Conservation (phyloP, 169 alveolate genomes). For the Babesia sp. region DNA sequence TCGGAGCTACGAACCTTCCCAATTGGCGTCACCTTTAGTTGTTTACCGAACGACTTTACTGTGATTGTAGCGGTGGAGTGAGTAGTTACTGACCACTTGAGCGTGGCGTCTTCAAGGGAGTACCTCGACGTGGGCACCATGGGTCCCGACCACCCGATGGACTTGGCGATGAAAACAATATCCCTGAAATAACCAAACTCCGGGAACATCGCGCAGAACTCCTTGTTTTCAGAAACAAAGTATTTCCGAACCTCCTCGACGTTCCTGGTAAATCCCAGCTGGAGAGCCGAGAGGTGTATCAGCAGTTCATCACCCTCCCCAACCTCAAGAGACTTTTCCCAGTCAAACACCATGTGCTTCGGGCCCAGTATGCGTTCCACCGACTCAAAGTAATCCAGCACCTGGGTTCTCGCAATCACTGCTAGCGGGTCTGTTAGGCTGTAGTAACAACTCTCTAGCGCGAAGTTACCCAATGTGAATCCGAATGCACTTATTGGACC, state of each 20-base stretch:
- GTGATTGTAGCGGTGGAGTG: constrained; percentile 15
- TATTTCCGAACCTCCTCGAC: constrained; percentile 51
- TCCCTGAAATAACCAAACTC: constrained; percentile 61
- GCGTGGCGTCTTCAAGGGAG: constrained; percentile 62
- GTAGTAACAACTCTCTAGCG: constrained; percentile 65
- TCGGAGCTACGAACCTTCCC: constrained; percentile 26
- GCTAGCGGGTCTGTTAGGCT: constrained; percentile 69
- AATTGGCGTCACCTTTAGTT: constrained; percentile 44
- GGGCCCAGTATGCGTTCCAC: constrained; percentile 47
- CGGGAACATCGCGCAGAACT: constrained; percentile 58
- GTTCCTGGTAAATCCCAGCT: constrained; percentile 45
- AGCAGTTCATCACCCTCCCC: constrained; percentile 60
- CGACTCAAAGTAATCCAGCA: constrained; percentile 72
- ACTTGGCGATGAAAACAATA: constrained; percentile 54
- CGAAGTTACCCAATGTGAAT: constrained; percentile 63
- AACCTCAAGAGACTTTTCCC: constrained; percentile 55
- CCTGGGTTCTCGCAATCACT: constrained; percentile 64
- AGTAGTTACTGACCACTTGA: constrained; percentile 49
- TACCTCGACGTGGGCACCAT: constrained; percentile 36
- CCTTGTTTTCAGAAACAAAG: constrained; percentile 40
- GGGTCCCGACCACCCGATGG: constrained; percentile 55
- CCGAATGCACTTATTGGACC: constrained; percentile 75
- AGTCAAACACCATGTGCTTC: constrained; percentile 41
- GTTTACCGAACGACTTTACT: constrained; percentile 63
- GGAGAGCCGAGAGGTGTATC: constrained; percentile 44